Evolutionary conservation across 2,329 filamentous ascomycete genomes (phyloP), one percentile per base, ranked within the genome.

Genomic region (Cladosporium sp.): DNA sequence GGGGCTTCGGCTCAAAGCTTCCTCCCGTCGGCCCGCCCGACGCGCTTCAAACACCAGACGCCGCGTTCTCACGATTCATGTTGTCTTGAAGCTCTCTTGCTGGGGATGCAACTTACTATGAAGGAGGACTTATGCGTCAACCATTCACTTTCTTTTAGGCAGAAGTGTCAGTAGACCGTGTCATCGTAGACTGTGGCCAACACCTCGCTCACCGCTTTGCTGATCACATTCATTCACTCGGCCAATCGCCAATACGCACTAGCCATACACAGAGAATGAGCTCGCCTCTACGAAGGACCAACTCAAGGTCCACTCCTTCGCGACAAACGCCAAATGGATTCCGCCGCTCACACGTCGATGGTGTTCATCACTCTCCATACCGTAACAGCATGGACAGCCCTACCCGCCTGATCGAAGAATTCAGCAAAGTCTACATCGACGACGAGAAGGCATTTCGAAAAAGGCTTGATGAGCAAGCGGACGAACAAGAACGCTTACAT

Each of bases 401-500:
- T 6, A 60, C 65, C 9, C 62, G 60, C 5, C 51, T 76, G 17
- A 62, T 71, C 10, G 63, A 73, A 37, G 77, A 79, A 32, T 74
- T 78, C 62, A 72, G 71, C 54, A 66, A 73, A 53, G 66, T 78
- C n/a, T 69, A 74, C 53, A 69, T 75, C 53, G 69, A 73, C 28
- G 72, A 72, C 8, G 74, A 78, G 50, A 70, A 70, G 2, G 68
- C 74, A 8, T 82, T 83, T 59, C 77, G 84, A 40, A 80, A 84
- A 20, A 80, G 77, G 22, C 80, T 90, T 25, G 85, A 91, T 58
- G 77, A 77, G 39, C 81, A 84, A 52, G 79, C 83, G 32, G 80
- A 82, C 35, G 85, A 89, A 61, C 82, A 81, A 34, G 85, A 86
- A 67, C 76, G 81, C 50, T 78, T 77, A 56, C 87, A 90, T 68